phyloP scores from a whole-genome alignment of 2,329 filamentous ascomycete species.

The Mariannaea elegans region DNA sequence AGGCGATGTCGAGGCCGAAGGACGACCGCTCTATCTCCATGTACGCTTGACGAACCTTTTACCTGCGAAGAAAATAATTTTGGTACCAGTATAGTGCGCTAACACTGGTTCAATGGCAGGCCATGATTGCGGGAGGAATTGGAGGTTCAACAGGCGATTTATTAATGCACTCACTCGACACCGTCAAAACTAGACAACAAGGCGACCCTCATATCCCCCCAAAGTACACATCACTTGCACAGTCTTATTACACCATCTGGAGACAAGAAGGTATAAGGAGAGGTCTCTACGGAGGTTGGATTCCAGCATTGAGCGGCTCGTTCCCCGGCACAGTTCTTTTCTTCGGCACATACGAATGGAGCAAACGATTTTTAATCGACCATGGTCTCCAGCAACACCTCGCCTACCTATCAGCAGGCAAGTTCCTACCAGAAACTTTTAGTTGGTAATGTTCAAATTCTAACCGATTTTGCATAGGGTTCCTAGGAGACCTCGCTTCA shows the following conservation, averaged over 20 bases:
- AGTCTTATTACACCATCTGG: conserved; percentile 92
- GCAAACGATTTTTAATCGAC: conserved; percentile 90
- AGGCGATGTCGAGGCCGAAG: conserved; percentile 52
- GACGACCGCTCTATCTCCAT: conserved; percentile 55
- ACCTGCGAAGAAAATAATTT: neutral
- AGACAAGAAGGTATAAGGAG: conserved; percentile 87
- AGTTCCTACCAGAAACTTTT: conserved; percentile 24
- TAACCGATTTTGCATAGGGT: conserved; percentile 63
- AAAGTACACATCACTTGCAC: conserved; percentile 89
- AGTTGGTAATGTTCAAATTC: neutral
- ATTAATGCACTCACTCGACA: conserved; percentile 98
- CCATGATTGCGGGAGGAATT: conserved; percentile 93
- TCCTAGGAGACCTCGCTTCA: conserved; percentile 90
- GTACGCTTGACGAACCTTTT: conserved; percentile 41
- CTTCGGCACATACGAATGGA: conserved; percentile 96
- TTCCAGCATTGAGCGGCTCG: conserved; percentile 89
- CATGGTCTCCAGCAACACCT: conserved; percentile 81
- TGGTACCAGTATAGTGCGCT: conserved; percentile 23
- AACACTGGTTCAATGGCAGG: conserved; percentile 57
- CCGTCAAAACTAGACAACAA: conserved; percentile 97
- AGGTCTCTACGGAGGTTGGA: conserved; percentile 92
- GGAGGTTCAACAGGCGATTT: conserved; percentile 95
- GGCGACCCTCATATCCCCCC: conserved; percentile 93
- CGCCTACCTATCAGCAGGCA: conserved; percentile 87
- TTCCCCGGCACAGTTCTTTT: conserved; percentile 95